Conservation (phyloP, 768 basidiomycete genomes). For the Psilocybe subaeruginosa region DNA sequence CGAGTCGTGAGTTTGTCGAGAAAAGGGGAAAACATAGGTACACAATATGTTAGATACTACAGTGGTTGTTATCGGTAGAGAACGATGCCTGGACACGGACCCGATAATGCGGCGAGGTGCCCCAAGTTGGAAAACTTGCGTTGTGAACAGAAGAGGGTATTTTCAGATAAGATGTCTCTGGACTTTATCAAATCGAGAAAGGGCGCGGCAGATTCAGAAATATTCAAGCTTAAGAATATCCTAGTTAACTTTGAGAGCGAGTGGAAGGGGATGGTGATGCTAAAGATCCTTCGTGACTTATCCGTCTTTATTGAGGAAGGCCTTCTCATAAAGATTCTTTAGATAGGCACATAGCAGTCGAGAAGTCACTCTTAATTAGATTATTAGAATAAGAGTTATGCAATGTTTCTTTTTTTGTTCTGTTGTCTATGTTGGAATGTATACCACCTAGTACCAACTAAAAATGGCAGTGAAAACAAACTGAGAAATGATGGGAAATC, state of each 20-base stretch:
- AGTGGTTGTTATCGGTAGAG: neutral
- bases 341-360: neutral
- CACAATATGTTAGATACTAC: neutral
- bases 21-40: constrained; percentile 30
- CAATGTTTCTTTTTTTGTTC: no score
- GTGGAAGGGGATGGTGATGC: neutral
- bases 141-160: neutral
- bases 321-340: neutral
- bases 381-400: no score
- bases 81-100: neutral
- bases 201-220: neutral
- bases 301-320: neutral
- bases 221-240: neutral
- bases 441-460: no score
- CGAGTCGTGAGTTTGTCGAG: constrained; percentile 30
- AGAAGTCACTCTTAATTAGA: no score
- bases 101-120: neutral
- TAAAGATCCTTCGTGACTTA: neutral
- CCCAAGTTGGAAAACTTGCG: neutral
- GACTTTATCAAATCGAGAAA: neutral
- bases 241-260: neutral
- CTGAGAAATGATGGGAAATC: no score
- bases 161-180: neutral
- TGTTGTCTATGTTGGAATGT: no score
- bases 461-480: no score